phyloP scores from a whole-genome alignment of 768 basidiomycete genomes.

The Omphalotus guepiniiformis region DNA sequence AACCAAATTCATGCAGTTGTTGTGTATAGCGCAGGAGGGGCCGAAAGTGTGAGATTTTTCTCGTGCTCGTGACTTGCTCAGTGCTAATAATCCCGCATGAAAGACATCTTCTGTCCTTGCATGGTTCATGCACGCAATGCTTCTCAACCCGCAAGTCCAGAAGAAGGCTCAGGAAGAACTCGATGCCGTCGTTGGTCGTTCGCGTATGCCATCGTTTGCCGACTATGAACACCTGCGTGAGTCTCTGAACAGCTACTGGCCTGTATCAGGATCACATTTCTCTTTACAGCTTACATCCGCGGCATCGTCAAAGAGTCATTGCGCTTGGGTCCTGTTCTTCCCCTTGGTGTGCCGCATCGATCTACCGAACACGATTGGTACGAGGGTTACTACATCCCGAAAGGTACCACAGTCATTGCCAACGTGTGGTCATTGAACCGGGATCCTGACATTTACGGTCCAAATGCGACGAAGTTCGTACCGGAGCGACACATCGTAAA shows the following conservation, averaged over 20 bases:
- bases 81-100: too few relatives aligned
- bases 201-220: slow-evolving; percentile 8
- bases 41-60: too few relatives aligned
- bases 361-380: slow-evolving; percentile 4
- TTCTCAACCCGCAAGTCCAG: slow-evolving; percentile 17
- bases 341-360: background rate
- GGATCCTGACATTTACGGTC: background rate
- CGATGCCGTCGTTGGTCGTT: slow-evolving; percentile 16
- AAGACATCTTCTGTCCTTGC: background rate
- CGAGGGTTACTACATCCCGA: slow-evolving; percentile 5
- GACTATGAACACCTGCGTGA: slow-evolving; percentile 9
- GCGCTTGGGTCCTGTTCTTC: background rate
- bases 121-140: slow-evolving; percentile 9
- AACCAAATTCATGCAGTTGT: background rate
- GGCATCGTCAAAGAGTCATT: background rate
- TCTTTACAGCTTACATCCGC: too few relatives aligned
- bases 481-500: background rate
- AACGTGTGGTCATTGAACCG: slow-evolving; percentile 6
- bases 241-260: too few relatives aligned
- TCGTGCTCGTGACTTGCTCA: background rate
- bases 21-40: background rate
- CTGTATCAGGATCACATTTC: too few relatives aligned
- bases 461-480: background rate
- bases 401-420: background rate
- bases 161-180: slow-evolving; percentile 18